phyloP scores from a whole-genome alignment of 1,284 basidiomycete species.

The Lentinus polychrous region DNA sequence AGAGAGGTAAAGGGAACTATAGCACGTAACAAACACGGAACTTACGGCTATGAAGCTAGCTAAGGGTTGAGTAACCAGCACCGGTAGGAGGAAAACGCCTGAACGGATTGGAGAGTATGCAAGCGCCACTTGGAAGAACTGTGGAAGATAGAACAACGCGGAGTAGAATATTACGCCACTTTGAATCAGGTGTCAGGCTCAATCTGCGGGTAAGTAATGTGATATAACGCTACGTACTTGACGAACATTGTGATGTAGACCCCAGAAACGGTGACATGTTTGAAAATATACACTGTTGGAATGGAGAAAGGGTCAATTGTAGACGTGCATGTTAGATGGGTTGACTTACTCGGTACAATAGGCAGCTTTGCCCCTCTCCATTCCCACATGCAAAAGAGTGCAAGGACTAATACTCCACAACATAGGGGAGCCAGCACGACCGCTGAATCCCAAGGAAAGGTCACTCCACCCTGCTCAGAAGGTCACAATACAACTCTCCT shows the following conservation, averaged over 20 bases:
- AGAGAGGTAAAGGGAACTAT: slow-evolving; percentile 9
- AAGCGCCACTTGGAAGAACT: slow-evolving; percentile 69
- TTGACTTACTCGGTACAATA: slow-evolving; percentile 54
- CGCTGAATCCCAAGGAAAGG: slow-evolving; percentile 62
- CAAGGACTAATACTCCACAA: slow-evolving; percentile 47
- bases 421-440: slow-evolving; percentile 56
- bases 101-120: slow-evolving; percentile 55
- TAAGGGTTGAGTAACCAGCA: slow-evolving; percentile 56
- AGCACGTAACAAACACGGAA: background rate
- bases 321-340: too few species aligned
- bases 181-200: background rate
- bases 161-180: slow-evolving; percentile 57
- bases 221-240: slow-evolving; percentile 34
- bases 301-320: background rate
- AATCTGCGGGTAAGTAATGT: background rate
- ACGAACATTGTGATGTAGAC: slow-evolving; percentile 65
- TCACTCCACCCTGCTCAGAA: slow-evolving; percentile 51
- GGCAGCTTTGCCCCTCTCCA: slow-evolving; percentile 63
- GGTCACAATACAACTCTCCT: slow-evolving; percentile 4
- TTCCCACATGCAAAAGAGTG: slow-evolving; percentile 66
- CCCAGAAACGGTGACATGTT: slow-evolving; percentile 58
- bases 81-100: slow-evolving; percentile 59
- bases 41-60: slow-evolving; percentile 49
- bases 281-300: slow-evolving; percentile 62
- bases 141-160: slow-evolving; percentile 60